Evolutionary conservation across 192 early-diverging fungal genomes (phyloP).

Genomic region (Coemansia sp.): DNA sequence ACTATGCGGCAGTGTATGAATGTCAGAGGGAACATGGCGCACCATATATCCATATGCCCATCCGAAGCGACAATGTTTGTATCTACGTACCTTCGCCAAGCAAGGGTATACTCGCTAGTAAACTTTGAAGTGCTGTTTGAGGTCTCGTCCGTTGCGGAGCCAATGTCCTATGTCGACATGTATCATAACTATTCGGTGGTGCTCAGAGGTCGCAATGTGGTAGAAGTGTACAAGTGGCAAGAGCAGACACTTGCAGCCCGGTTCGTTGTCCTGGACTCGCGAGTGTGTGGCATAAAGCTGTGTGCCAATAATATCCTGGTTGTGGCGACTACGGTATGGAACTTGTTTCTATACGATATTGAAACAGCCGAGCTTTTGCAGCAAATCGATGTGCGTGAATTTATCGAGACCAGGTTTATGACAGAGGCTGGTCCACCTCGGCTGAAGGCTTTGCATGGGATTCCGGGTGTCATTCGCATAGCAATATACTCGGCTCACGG

Average conservation of each 20-base stretch:
- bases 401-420: slow-evolving; percentile 2
- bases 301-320: slow-evolving; percentile 8
- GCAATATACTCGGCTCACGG: slow-evolving; percentile 3
- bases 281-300: slow-evolving; percentile 15
- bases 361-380: neutral
- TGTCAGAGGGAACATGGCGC: slow-evolving; percentile 6
- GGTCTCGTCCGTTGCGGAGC: neutral
- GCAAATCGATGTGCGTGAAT: slow-evolving; percentile 1
- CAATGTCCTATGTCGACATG: slow-evolving; percentile 16
- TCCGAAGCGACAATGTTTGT: slow-evolving; percentile 9
- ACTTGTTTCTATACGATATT: slow-evolving; percentile 5
- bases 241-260: neutral
- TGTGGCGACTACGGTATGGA: slow-evolving; percentile 9
- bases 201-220: slow-evolving; percentile 1
- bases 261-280: slow-evolving; percentile 9
- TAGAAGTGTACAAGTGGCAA: slow-evolving; percentile 18
- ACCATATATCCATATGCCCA: slow-evolving; percentile 20
- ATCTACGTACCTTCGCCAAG: slow-evolving; percentile 22
- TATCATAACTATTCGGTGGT: slow-evolving; percentile 9
- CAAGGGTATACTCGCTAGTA: slow-evolving; percentile 8
- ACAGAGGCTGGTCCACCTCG: slow-evolving; percentile 1
- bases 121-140: slow-evolving; percentile 5
- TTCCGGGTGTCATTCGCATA: neutral
- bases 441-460: neutral
- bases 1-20: neutral